Evolutionary conservation across 495 filamentous ascomycete genomes (phyloP).

Genomic region (Talaromyces proteolyticus): DNA sequence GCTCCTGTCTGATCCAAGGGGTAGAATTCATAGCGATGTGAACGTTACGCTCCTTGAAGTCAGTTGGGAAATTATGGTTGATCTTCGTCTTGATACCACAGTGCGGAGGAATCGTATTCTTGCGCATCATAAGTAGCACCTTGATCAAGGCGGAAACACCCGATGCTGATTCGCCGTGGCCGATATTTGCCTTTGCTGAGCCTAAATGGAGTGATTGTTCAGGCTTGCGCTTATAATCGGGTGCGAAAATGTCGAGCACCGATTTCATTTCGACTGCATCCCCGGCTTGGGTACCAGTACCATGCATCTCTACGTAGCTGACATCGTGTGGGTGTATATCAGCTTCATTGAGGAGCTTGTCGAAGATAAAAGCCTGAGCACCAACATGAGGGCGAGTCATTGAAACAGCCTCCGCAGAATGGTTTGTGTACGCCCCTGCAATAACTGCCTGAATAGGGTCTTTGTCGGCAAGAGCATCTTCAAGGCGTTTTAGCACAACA

Average conservation of each 20-base stretch:
- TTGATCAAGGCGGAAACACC: slow-evolving; percentile 80
- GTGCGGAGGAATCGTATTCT: slow-evolving; percentile 78
- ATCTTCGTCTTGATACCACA: slow-evolving; percentile 82
- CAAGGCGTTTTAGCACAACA: slow-evolving; percentile 66
- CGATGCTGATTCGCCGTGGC: slow-evolving; percentile 85
- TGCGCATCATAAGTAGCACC: slow-evolving; percentile 80
- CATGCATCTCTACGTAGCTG: slow-evolving; percentile 84
- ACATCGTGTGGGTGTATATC: slow-evolving; percentile 67
- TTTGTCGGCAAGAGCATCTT: slow-evolving; percentile 69
- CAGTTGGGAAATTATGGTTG: slow-evolving; percentile 75
- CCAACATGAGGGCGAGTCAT: slow-evolving; percentile 77
- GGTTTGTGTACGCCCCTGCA: slow-evolving; percentile 62
- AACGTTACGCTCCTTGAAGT: slow-evolving; percentile 68
- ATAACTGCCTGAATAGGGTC: slow-evolving; percentile 69
- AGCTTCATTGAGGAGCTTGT: slow-evolving; percentile 60
- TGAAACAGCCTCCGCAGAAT: slow-evolving; percentile 70
- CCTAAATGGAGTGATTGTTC: slow-evolving; percentile 75
- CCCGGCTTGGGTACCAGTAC: slow-evolving; percentile 81
- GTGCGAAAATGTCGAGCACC: slow-evolving; percentile 76
- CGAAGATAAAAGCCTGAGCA: slow-evolving; percentile 66
- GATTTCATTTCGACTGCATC: slow-evolving; percentile 76
- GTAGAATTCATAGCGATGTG: slow-evolving; percentile 57
- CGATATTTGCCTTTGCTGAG: slow-evolving; percentile 82
- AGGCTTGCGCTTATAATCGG: slow-evolving; percentile 55
- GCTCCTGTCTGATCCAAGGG: slow-evolving; percentile 57